phyloP scores from a whole-genome alignment of 1,139 yeast genomes.

The Scheffersomyces illinoinensis region DNA sequence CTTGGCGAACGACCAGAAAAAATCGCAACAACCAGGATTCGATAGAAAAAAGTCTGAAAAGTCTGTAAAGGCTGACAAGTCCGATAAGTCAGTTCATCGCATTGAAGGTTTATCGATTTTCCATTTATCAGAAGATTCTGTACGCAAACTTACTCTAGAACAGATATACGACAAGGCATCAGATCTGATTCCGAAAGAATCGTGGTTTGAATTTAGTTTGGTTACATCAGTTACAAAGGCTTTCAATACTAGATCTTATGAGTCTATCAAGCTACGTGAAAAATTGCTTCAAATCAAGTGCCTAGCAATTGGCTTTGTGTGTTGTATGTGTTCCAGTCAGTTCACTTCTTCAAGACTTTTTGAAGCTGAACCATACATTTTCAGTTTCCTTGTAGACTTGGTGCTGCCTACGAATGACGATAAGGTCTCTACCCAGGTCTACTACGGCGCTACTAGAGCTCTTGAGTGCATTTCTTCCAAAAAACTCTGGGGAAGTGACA shows the following conservation, averaged over 20 bases:
- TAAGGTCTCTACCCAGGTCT: constrained; percentile 49
- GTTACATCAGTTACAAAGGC: constrained; percentile 71
- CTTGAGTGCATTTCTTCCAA: constrained; percentile 72
- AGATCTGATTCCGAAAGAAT: constrained; percentile 58
- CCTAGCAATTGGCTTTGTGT: constrained; percentile 58
- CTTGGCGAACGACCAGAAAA: constrained; percentile 8
- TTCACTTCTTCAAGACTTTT: constrained; percentile 65
- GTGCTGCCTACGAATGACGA: constrained; percentile 58
- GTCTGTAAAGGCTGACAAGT: constrained; percentile 12
- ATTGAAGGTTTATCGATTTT: constrained; percentile 51
- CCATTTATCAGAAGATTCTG: constrained; percentile 46
- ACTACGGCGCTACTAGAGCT: constrained; percentile 63
- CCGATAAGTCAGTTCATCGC: constrained; percentile 8
- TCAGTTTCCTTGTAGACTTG: constrained; percentile 70
- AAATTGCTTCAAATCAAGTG: constrained; percentile 65
- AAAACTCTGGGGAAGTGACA: constrained; percentile 73
- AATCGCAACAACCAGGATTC: constrained; percentile 7
- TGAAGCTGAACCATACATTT: constrained; percentile 73
- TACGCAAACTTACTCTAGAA: constrained; percentile 53
- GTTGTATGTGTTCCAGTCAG: constrained; percentile 52
- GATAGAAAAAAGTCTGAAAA: not conserved
- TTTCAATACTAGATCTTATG: constrained; percentile 58
- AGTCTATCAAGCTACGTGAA: constrained; percentile 56
- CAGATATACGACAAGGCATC: constrained; percentile 66
- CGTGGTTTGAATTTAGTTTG: constrained; percentile 64